Evolutionary conservation across 139 green algal genomes (phyloP).

Genomic region (Klebsormidium nitens): DNA sequence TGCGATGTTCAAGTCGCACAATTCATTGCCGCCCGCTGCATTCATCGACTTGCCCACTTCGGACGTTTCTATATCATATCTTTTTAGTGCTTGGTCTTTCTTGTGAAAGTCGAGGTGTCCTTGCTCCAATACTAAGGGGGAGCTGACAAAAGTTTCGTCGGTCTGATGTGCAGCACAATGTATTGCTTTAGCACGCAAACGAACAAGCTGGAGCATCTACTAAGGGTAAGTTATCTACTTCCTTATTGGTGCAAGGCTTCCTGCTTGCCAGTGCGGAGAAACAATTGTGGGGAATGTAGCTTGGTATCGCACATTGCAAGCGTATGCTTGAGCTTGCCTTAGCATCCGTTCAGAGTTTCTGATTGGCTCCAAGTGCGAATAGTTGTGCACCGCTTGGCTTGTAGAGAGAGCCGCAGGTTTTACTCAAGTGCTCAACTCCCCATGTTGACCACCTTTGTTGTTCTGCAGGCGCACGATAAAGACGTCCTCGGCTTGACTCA

Average conservation of each 20-base stretch:
- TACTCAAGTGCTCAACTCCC: not conserved
- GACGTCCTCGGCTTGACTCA: slow-evolving; percentile 80
- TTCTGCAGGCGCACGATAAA: slow-evolving; percentile 61
- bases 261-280: not conserved
- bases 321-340: not conserved
- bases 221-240: slow-evolving; percentile 47
- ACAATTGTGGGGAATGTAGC: not conserved
- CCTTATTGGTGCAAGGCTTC: not conserved
- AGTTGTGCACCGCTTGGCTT: not conserved
- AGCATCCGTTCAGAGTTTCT: not conserved
- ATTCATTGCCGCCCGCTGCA: not conserved
- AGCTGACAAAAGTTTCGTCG: not conserved
- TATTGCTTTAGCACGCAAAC: slow-evolving; percentile 40
- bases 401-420: not conserved
- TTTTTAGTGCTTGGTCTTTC: not conserved
- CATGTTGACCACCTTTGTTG: not conserved
- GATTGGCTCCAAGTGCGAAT: not conserved
- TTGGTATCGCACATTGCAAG: not conserved
- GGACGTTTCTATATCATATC: not conserved
- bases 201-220: slow-evolving; percentile 80
- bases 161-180: slow-evolving; percentile 25
- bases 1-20: not conserved
- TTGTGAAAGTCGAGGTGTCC: not conserved
- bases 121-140: not conserved
- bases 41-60: not conserved